These are phyloP conservation scores for Geotrichum cucujoidarum DNA, from an alignment of 1,139 yeast species.

Conservation along the genomic window DNA sequence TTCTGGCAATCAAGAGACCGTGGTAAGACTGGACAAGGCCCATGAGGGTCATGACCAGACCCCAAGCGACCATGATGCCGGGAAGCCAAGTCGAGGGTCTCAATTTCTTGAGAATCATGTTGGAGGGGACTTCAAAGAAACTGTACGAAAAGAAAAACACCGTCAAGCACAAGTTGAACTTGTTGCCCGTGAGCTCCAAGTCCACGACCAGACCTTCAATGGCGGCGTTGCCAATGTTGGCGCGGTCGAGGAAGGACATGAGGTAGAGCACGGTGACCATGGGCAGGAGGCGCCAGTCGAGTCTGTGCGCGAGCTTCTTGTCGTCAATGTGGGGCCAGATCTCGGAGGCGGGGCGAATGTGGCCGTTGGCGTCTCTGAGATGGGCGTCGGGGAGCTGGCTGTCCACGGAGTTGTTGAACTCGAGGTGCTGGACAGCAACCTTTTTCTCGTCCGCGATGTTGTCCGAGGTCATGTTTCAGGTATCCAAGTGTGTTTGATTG, in stretches of 20 bases:
- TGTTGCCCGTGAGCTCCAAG: slow-evolving; percentile 37
- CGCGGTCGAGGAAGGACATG: slow-evolving; percentile 60
- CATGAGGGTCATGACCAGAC: slow-evolving; percentile 46
- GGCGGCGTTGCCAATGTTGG: slow-evolving; percentile 55
- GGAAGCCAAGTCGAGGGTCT: slow-evolving; percentile 51
- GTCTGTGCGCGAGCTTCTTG: slow-evolving; percentile 40
- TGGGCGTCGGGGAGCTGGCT: slow-evolving; percentile 11
- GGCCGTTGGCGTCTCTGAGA: slow-evolving; percentile 8
- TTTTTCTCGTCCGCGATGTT: not conserved
- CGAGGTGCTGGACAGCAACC: slow-evolving; percentile 6
- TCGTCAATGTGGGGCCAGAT: slow-evolving; percentile 16
- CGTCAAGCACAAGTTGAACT: slow-evolving; percentile 55
- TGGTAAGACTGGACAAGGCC: slow-evolving; percentile 42
- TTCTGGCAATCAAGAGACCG: slow-evolving; percentile 42
- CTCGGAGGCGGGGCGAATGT: slow-evolving; percentile 15
- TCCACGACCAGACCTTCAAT: slow-evolving; percentile 52
- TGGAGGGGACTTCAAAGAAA: slow-evolving; percentile 51
- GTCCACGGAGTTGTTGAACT: not conserved
- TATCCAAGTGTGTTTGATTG: too few relatives aligned
- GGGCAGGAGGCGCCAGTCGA: slow-evolving; percentile 52
- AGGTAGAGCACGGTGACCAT: slow-evolving; percentile 51
- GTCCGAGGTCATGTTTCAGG: too few relatives aligned
- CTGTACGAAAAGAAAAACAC: slow-evolving; percentile 53
- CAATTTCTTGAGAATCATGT: slow-evolving; percentile 47
- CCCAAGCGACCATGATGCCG: slow-evolving; percentile 46